Percentiles rank a stretch among this genome's conserved stretches.
Conservation (phyloP, 2,329 filamentous ascomycete species). For the Phaeophleospora eucalypticola region DNA sequence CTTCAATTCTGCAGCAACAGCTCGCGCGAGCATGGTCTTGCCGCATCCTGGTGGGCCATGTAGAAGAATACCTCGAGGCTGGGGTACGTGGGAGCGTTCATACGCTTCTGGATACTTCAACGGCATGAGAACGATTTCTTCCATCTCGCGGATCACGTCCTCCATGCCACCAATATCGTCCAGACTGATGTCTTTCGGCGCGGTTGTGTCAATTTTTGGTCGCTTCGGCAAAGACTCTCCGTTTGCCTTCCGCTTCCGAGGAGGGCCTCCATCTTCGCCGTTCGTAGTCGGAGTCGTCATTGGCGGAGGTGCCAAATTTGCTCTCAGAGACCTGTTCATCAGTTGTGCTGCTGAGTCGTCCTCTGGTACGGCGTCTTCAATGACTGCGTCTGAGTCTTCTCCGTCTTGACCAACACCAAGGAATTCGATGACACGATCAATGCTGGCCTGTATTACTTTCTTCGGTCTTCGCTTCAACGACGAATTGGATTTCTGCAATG, state of each 20-base stretch:
- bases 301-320: conserved; percentile 20
- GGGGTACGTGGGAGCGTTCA: conserved; percentile 60
- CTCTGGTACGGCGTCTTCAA: conserved; percentile 38
- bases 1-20: conserved; percentile 69
- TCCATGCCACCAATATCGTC: conserved; percentile 74
- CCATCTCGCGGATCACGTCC: conserved; percentile 64
- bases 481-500: conserved; percentile 81
- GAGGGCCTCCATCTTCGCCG: conserved; percentile 32
- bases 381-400: conserved; percentile 50
- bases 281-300: conserved; percentile 9
- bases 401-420: conserved; percentile 62
- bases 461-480: conserved; percentile 79
- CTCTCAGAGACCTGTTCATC: conserved; percentile 56
- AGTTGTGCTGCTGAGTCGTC: conserved; percentile 40
- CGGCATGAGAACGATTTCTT: conserved; percentile 68
- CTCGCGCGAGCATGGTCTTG: conserved; percentile 79
- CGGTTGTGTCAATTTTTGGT: conserved; percentile 49
- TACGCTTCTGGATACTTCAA: conserved; percentile 66
- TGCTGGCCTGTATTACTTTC: conserved; percentile 74
- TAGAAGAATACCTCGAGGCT: conserved; percentile 69
- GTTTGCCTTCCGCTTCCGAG: conserved; percentile 55
- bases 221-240: conserved; percentile 65
- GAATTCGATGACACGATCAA: conserved; percentile 74
- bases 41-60: conserved; percentile 83
- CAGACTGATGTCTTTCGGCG: conserved; percentile 64